A percentile compares a stretch with the other conserved stretches of the same genome.
phyloP scores from a whole-genome alignment of 1,284 basidiomycete species.

The Ustilago cynodontis region DNA sequence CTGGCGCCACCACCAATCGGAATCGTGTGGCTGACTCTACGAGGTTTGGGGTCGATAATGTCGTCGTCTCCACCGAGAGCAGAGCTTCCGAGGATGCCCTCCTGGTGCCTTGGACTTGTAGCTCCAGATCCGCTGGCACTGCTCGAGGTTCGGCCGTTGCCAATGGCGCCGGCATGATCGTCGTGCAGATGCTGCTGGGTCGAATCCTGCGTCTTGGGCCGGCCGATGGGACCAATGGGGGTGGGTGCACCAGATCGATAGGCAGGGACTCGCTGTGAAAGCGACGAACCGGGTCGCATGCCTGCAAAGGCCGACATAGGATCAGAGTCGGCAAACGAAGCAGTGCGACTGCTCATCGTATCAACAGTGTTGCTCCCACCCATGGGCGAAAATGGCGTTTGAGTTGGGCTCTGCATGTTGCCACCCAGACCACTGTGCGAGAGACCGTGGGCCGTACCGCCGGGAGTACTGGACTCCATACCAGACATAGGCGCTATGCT shows the following conservation, averaged over 20 bases:
- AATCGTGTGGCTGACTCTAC: constrained; percentile 59
- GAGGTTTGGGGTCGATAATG: constrained; percentile 63
- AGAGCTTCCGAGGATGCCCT: constrained; percentile 68
- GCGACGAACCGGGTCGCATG: constrained; percentile 47
- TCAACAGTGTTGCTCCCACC: constrained; percentile 27
- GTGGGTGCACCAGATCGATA: constrained; percentile 46
- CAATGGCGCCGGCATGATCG: constrained; percentile 36
- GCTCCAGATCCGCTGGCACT: constrained; percentile 47
- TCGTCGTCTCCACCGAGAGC: constrained; percentile 69
- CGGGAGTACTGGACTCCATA: constrained; percentile 18
- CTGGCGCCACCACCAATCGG: constrained; percentile 45
- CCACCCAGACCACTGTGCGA: constrained; percentile 20
- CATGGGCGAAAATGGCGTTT: constrained; percentile 52
- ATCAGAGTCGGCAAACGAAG: constrained; percentile 48
- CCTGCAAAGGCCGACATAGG: constrained; percentile 45
- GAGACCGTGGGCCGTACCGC: constrained; percentile 16
- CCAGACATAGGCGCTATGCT: constrained; percentile 36
- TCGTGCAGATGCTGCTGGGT: constrained; percentile 43
- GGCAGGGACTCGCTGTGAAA: constrained; percentile 47
- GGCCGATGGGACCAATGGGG: constrained; percentile 67
- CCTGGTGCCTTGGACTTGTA: constrained; percentile 49
- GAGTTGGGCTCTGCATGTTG: constrained; percentile 37
- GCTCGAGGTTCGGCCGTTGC: constrained; percentile 50
- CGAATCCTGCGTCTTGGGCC: constrained; percentile 55
- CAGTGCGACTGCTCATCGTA: constrained; percentile 43